Percentiles rank a stretch among this genome's conserved stretches.
phyloP scores from a whole-genome alignment of 257 asterid species.

The Lithospermum erythrorhizon region DNA sequence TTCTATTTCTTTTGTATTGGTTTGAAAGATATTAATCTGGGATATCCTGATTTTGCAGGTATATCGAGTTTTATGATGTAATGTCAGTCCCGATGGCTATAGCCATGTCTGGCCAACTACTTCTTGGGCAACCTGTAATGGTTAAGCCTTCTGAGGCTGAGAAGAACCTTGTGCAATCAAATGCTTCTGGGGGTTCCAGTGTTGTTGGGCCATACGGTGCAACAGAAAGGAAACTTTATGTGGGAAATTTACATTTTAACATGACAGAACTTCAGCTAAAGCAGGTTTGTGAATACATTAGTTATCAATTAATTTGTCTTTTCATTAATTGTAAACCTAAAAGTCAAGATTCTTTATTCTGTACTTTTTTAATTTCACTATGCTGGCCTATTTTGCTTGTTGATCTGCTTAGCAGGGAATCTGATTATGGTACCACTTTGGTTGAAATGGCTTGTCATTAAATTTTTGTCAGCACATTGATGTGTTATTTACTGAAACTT shows the following conservation, averaged over 20 bases:
- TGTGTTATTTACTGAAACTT: constrained; percentile 3
- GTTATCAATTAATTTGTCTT: too few relatives aligned
- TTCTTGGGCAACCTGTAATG: constrained; percentile 97
- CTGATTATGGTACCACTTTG: too few relatives aligned
- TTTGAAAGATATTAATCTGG: neutral
- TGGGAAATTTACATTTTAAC: constrained; percentile 90
- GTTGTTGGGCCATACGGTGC: constrained; percentile 87
- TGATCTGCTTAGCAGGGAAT: neutral
- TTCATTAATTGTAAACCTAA: neutral
- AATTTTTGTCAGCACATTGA: neutral
- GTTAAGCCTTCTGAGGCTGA: constrained; percentile 99
- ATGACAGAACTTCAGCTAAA: constrained; percentile 92
- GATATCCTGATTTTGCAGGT: constrained; percentile 34
- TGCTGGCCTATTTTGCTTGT: neutral
- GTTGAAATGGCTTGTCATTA: too few relatives aligned
- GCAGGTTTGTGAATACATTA: constrained; percentile 36
- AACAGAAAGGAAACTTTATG: constrained; percentile 82
- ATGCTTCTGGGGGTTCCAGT: constrained; percentile 57
- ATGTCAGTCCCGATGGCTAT: constrained; percentile 99
- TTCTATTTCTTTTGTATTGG: neutral
- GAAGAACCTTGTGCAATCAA: constrained; percentile 95
- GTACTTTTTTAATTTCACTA: neutral
- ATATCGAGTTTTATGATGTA: constrained; percentile 87
- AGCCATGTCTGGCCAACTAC: constrained; percentile 82
- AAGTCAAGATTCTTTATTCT: neutral